These are phyloP conservation scores for Zopfochytrium polystomum DNA, from an alignment of 371 early-diverging fungal genomes.

Conservation along the genomic window DNA sequence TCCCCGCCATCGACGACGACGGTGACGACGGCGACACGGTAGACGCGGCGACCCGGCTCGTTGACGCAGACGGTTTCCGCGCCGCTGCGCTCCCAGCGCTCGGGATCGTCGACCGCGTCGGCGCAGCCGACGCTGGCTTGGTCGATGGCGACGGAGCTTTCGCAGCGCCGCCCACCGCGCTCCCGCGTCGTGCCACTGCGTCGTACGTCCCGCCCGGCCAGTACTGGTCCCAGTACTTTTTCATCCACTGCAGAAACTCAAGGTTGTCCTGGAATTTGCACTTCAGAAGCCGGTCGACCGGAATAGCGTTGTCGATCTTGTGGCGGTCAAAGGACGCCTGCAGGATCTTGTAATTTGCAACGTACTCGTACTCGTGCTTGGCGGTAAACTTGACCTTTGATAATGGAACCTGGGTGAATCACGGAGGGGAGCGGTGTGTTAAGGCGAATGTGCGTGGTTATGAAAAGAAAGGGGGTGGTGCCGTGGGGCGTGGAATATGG, in stretches of 20 bases:
- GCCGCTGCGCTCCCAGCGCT: too few species aligned
- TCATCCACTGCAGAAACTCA: conserved; percentile 94
- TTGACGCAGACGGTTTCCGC: too few species aligned
- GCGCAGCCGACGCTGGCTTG: too few species aligned
- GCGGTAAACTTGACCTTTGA: conserved; percentile 85
- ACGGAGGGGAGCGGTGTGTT: too few species aligned
- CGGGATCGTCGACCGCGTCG: too few species aligned
- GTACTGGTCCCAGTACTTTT: conserved; percentile 73
- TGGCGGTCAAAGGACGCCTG: conserved; percentile 78
- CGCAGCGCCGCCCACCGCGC: not conserved
- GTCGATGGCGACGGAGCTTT: too few species aligned
- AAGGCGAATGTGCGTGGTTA: too few species aligned
- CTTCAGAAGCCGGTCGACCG: conserved; percentile 82
- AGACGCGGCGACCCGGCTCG: too few species aligned
- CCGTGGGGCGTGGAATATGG: conserved; percentile 4
- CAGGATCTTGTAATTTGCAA: conserved; percentile 85
- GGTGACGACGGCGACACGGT: too few species aligned
- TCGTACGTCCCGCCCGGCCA: conserved; percentile 75
- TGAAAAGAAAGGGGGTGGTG: too few species aligned
- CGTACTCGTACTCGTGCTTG: conserved; percentile 89
- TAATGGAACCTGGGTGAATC: conserved; percentile 61
- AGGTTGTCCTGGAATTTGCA: conserved; percentile 96
- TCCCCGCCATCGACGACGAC: too few species aligned
- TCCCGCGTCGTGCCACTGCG: conserved; percentile 67
- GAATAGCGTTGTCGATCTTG: conserved; percentile 72